Base-by-base conservation (phyloP, 148 eudicot genomes). In the Chenopodium quinoa region DNA sequence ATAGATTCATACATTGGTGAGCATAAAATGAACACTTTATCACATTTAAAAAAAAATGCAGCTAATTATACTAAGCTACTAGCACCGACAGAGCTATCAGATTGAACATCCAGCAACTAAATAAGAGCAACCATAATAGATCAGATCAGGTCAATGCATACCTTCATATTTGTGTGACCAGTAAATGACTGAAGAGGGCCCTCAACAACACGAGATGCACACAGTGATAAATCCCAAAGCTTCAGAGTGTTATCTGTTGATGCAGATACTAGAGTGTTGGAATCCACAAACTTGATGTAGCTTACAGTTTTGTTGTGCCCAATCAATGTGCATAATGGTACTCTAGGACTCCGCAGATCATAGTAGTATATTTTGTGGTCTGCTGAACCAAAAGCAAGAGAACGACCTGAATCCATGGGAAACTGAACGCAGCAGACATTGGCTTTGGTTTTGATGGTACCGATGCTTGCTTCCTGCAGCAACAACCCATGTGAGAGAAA, bases 301-400 rank as follows among this genome's bases (percentile, higher is more conserved):
- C 99, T 96, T 83, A 96, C 98, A 76, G 99, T 96, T 83, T 91
- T 96, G 80, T 89, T 91, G 83, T 96, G 99, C 54, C 99, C 99
- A 50, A 89, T 75, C 83, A 96, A 84, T 78, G 97, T 94, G 90
- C 92, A 92, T 20, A 96, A 83, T 34, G 99, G 99, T 71, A 89
- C 76, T 86, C 85, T 94, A 2, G 90, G 86, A 82, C 89, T 91
- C 71, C 99, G 94, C 52, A 96, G 91, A 90, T 96, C 99, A 75
- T 91, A 96, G 83, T 94, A 94, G 80, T 96, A 96, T 75, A 91
- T 86, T 81, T 76, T 91, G 83, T 94, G 99, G 87, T 96, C 99
- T 9, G 99, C 99, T n/a, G 99, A 96, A 78, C 99, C 98, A 88
- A 96, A 96, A 47, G 97, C 98, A 82, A 96, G 90, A 77, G 90